Percentiles rank a stretch among this genome's conserved stretches.
Conservation (phyloP, 805 yeast genomes). For the Cyberlindnera maritima region DNA sequence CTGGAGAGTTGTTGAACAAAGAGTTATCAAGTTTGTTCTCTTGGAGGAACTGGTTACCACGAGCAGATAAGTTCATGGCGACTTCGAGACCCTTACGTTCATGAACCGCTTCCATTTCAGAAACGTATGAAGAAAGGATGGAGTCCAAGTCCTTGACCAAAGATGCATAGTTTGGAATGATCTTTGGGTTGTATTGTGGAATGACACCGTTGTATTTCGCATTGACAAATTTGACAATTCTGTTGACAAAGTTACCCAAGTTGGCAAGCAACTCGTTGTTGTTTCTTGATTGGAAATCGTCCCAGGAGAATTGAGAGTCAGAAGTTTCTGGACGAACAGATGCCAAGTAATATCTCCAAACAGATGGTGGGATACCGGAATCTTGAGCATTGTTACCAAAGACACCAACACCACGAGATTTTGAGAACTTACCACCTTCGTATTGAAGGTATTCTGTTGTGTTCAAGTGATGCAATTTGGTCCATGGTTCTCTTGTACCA, state of each 20-base stretch:
- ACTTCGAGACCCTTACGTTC: slow-evolving; percentile 87
- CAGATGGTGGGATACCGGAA: slow-evolving; percentile 86
- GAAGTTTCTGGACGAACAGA: slow-evolving; percentile 92
- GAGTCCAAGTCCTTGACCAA: slow-evolving; percentile 56
- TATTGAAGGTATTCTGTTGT: slow-evolving; percentile 97
- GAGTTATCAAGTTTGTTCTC: slow-evolving; percentile 93
- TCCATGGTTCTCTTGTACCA: slow-evolving; percentile 89
- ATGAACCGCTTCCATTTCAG: slow-evolving; percentile 73
- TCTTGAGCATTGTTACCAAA: slow-evolving; percentile 97
- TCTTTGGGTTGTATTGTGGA: slow-evolving; percentile 56
- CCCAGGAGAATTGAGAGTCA: slow-evolving; percentile 97
- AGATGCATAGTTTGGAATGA: slow-evolving; percentile 46
- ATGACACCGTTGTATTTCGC: slow-evolving; percentile 92
- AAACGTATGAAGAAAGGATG: slow-evolving; percentile 58
- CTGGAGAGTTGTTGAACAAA: slow-evolving; percentile 71
- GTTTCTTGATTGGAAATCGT: slow-evolving; percentile 89
- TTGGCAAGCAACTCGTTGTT: slow-evolving; percentile 93
- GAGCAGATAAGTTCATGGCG: slow-evolving; percentile 86
- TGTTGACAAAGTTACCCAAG: slow-evolving; percentile 94
- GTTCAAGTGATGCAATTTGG: slow-evolving; percentile 82
- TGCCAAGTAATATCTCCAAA: slow-evolving; percentile 96
- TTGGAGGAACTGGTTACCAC: slow-evolving; percentile 95
- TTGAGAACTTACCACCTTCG: slow-evolving; percentile 97
- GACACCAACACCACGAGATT: slow-evolving; percentile 97
- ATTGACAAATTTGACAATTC: slow-evolving; percentile 83